phyloP scores from a whole-genome alignment of 148 eudicot genomes.

The Heliosperma pusillum region DNA sequence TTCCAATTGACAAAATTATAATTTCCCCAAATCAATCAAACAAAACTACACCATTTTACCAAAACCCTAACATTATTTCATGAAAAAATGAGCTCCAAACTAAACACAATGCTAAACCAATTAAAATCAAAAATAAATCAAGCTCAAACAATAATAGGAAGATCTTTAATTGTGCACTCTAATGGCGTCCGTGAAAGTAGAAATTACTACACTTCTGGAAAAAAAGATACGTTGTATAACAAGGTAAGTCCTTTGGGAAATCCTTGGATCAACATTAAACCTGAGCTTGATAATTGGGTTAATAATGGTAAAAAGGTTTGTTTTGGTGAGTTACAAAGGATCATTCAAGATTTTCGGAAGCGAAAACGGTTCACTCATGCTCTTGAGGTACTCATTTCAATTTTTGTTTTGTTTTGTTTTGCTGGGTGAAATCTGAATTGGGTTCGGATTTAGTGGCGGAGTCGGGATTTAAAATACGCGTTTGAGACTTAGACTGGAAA shows the following conservation, averaged over 20 bases:
- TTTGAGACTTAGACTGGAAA: too few relatives aligned
- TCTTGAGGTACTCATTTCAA: constrained; percentile 48
- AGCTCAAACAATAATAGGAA: constrained; percentile 17
- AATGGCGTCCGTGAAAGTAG: constrained; percentile 15
- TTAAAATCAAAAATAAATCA: constrained; percentile 26
- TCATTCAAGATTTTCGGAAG: constrained; percentile 75
- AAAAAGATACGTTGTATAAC: constrained; percentile 43
- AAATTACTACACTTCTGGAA: constrained; percentile 28
- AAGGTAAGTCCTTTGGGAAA: constrained; percentile 74
- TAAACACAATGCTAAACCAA: constrained; percentile 19
- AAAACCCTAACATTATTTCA: constrained; percentile 2
- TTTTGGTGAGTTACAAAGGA: constrained; percentile 55
- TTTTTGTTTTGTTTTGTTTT: neutral
- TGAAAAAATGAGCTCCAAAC: constrained; percentile 24
- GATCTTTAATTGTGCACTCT: constrained; percentile 20
- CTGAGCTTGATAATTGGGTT: constrained; percentile 74
- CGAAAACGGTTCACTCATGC: constrained; percentile 79
- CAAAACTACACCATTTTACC: neutral
- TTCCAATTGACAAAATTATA: neutral
- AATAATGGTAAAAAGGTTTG: constrained; percentile 46
- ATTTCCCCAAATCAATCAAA: constrained; percentile 15
- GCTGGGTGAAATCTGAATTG: too few relatives aligned
- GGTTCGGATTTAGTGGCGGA: too few relatives aligned
- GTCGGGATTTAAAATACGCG: too few relatives aligned
- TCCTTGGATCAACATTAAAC: constrained; percentile 42